Evolutionary conservation across 2,329 filamentous ascomycete species (phyloP), one percentile per base, ranked within the genome.

Genomic region (Aureobasidium lini): DNA sequence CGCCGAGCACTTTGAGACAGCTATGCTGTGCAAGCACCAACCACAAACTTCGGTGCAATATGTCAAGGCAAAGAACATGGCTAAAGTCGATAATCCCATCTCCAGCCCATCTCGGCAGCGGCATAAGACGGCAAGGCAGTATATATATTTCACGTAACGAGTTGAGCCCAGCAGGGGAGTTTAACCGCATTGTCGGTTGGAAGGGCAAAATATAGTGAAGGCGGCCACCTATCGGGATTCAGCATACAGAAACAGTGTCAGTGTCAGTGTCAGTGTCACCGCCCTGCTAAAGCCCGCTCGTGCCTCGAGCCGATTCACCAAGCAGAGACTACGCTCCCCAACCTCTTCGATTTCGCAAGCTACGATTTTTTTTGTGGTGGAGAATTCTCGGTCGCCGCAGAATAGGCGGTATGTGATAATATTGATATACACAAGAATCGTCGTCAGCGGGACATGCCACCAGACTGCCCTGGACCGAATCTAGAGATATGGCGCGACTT

Each of bases 331-430:
- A 40, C 5, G 48, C 36, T 15, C 18, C 36, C 28, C 48, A 52
- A 23, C 36, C 48, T 52, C 48, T n/a, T 29, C 23, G 23, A 39
- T 36, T 48, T 36, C 5, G 11, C 9, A 10, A 36, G 34, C 34
- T 36, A 36, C 4, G 4, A 13, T 6, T 40, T 40, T 40, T 4
- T 40, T n/a, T 40, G 15, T 28, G 11, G 16, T 39, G 48, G 48
- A 40, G 36, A 52, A 50, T n/a, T 23, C 36, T 29, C 34, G 23
- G 36, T 52, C 36, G 8, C 34, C 6, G 18, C 40, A 31, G 36
- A 23, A 52, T 52, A 40, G 48, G 48, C 48, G 48, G 48, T 52
- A 40, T 52, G 48, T 52, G 48, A 52, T 40, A 40, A 40, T 52
- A 31, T 31, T 37, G 47, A 50, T 50, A 32, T 31, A 7, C 48